phyloP scores from a whole-genome alignment of 2,329 filamentous ascomycete species.

The Diaporthe nobilis region DNA sequence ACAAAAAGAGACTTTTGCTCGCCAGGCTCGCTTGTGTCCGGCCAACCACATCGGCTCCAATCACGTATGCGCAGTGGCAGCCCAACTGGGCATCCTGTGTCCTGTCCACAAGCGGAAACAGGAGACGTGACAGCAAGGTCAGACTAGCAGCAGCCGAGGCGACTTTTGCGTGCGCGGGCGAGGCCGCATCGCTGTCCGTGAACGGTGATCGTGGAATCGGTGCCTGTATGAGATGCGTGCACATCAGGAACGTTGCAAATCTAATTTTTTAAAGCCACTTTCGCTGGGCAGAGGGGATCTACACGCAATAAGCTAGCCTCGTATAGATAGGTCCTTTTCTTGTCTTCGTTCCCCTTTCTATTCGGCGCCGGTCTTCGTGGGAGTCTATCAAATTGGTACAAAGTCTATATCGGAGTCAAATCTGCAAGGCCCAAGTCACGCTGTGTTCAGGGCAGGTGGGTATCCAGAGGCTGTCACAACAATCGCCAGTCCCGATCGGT shows the following conservation, averaged over 20 bases:
- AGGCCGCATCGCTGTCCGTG: conserved; percentile 22
- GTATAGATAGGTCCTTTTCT: background rate
- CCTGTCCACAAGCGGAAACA: conserved; percentile 21
- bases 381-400: conserved; percentile 2
- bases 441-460: background rate
- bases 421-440: background rate
- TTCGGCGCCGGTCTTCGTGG: background rate
- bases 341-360: background rate
- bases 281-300: conserved; percentile 18
- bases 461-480: conserved; percentile 1
- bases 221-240: background rate
- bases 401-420: background rate
- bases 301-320: conserved; percentile 4
- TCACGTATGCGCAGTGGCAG: background rate
- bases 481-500: background rate
- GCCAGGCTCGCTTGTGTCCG: conserved; percentile 4
- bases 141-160: conserved; percentile 5
- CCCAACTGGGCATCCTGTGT: background rate
- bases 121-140: conserved; percentile 6
- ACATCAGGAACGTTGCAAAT: conserved; percentile 21
- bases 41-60: background rate
- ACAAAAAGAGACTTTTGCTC: conserved; percentile 11
- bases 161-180: background rate
- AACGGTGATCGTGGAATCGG: conserved; percentile 17
- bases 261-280: conserved; percentile 24